Conservation (phyloP, 441 rosid species). For the Raphanus hybrid region DNA sequence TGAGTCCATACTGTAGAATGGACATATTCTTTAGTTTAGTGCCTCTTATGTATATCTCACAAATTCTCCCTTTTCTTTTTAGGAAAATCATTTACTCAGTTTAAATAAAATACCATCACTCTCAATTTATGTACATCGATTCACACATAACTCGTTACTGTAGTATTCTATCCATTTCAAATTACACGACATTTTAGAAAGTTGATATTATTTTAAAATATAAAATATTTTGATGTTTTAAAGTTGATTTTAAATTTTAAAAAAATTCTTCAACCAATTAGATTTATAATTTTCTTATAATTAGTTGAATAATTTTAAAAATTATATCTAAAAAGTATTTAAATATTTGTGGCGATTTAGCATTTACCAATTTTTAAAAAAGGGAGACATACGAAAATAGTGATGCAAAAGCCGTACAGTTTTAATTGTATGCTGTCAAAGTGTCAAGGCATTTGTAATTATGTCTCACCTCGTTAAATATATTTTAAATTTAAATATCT, state of each 20-base stretch:
- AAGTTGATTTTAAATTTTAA: too few species aligned
- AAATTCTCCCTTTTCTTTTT: conserved; percentile 30
- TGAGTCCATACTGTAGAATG: too few species aligned
- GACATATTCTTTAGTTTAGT: too few species aligned
- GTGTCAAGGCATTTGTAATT: conserved; percentile 14
- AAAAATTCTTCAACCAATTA: too few species aligned
- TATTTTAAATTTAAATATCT: not conserved
- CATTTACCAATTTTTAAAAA: not conserved
- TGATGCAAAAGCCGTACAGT: conserved; percentile 38
- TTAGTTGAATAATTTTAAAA: too few species aligned
- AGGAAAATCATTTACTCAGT: conserved; percentile 20
- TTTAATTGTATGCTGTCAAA: conserved; percentile 34
- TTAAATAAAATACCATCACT: not conserved
- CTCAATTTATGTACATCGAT: conserved; percentile 22
- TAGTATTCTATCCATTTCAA: not conserved
- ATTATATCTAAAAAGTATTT: too few species aligned
- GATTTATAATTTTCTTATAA: too few species aligned
- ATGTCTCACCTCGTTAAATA: conserved; percentile 25
- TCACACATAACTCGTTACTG: not conserved
- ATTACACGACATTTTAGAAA: too few species aligned
- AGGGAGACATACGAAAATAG: conserved; percentile 17
- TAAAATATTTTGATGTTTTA: too few species aligned
- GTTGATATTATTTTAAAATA: too few species aligned
- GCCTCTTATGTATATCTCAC: too few species aligned
- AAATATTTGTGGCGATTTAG: conserved; percentile 13